These are phyloP conservation scores for Hsuehochloa calcarea DNA, from an alignment of 176 grass and related monocot genomes.

Conservation along the genomic window DNA sequence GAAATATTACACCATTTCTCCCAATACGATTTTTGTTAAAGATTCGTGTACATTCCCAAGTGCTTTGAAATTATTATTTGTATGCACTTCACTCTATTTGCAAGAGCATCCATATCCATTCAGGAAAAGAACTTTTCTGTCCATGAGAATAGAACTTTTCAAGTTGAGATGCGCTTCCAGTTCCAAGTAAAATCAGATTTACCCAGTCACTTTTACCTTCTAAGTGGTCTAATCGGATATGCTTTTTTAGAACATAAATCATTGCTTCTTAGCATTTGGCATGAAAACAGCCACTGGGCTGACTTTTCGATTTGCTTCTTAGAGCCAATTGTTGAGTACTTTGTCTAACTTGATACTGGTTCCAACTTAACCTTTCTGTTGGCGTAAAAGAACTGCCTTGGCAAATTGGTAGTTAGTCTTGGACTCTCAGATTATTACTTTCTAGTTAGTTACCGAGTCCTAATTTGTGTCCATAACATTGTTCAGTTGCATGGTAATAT, in stretches of 20 bases:
- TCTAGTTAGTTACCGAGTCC: not conserved
- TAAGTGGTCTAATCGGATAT: not conserved
- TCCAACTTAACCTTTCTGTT: not conserved
- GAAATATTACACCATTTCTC: not conserved
- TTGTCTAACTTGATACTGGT: not conserved
- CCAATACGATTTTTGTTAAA: not conserved
- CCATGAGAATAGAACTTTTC: not conserved
- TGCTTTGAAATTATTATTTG: slow-evolving; percentile 8
- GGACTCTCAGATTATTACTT: not conserved
- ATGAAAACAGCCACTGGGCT: not conserved
- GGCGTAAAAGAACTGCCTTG: slow-evolving; percentile 7
- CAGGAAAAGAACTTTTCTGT: not conserved
- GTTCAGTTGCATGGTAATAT: not conserved
- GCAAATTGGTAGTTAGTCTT: not conserved
- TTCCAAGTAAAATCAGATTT: not conserved
- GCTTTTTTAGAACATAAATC: not conserved
- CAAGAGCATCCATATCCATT: not conserved
- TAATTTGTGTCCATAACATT: slow-evolving; percentile 4
- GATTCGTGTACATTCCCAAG: not conserved
- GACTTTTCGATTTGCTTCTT: not conserved
- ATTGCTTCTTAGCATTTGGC: not conserved
- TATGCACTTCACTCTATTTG: not conserved
- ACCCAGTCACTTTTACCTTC: not conserved
- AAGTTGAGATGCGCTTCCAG: not conserved
- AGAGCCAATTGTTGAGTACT: not conserved